Evolutionary conservation across 495 filamentous ascomycete genomes (phyloP), one percentile per base, ranked within the genome.

Genomic region (Massariosphaeria phaeospora): DNA sequence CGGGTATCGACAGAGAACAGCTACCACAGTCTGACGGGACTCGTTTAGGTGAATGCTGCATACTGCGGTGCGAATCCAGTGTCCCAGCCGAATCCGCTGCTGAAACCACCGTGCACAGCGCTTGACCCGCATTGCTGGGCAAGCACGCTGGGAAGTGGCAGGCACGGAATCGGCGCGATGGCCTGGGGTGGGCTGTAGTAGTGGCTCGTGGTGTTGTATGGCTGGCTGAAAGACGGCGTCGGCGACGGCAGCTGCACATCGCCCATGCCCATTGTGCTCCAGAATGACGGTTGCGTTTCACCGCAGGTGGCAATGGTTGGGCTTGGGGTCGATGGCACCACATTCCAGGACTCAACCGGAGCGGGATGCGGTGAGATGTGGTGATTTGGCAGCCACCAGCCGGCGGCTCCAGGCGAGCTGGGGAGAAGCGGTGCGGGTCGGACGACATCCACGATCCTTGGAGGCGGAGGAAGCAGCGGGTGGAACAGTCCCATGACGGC

Each of bases 81-180:
- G 65, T 72, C 84, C 89, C 93, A 96, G 53, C 79, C 84, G 67
- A 89, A 88, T 45, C 79, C 76, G 61, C 81, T 82, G 70, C 79
- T 83, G 67, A 87, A 88, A 41, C 79, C 76, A 62, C 82, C 83
- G 69, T 82, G 82, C 50, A 82, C 80, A 29, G 75, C 74, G 50
- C 70, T 76, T 47, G 79, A 74, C 65, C 88, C 85, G 74, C 93
- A 98, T 69, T 89, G 87, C 65, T 79, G 79, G 62, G 82, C 79
- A 43, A 97, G 78, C 81, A 89, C 85, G 73, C 93, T 97, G 17
- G 93, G 91, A 27, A 98, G 77, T 40, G 91, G 88, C 20, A 96
- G 82, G 12, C 81, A 72, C 27, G 89, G 82, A 58, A 95, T 69
- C 21, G 74, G 67, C 15, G 78, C 75, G 23, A 73, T 69, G 34